These are phyloP conservation scores for Heliamphora exappendiculata DNA, from an alignment of 148 eudicot genomes.

Conservation along the genomic window DNA sequence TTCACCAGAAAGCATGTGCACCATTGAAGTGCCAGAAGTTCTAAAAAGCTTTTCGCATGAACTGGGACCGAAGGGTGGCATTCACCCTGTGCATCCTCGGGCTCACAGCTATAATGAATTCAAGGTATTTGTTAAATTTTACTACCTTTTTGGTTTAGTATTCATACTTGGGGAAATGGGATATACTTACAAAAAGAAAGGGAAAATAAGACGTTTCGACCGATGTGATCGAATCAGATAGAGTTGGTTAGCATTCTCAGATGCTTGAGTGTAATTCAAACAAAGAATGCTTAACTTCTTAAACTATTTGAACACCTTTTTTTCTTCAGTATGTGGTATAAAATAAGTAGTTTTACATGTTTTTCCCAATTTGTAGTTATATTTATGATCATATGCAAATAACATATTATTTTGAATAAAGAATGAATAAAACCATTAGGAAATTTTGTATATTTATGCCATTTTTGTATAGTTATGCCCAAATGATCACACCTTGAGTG, in stretches of 20 bases:
- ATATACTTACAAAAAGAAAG: too few species aligned
- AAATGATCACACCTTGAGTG: background rate
- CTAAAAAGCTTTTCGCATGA: constrained; percentile 63
- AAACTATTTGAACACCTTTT: background rate
- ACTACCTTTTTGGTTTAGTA: background rate
- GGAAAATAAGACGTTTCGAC: too few species aligned
- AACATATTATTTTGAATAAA: background rate
- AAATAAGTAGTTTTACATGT: background rate
- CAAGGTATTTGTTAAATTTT: constrained; percentile 30
- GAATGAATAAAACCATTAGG: background rate
- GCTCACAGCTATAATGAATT: constrained; percentile 51
- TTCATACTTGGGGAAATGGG: background rate
- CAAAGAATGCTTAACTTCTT: background rate
- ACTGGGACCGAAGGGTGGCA: constrained; percentile 50
- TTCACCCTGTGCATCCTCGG: constrained; percentile 38
- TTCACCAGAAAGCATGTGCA: constrained; percentile 17
- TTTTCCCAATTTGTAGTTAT: background rate
- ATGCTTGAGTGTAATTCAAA: background rate
- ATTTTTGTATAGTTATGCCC: too few species aligned
- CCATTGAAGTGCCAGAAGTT: constrained; percentile 30
- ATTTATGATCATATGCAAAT: background rate
- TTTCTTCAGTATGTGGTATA: background rate
- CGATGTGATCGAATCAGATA: background rate
- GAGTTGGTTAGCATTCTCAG: background rate
- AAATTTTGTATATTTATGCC: background rate